Evolutionary conservation across 1,284 basidiomycete genomes (phyloP).

Genomic region (Gastroboletus turbinatus): DNA sequence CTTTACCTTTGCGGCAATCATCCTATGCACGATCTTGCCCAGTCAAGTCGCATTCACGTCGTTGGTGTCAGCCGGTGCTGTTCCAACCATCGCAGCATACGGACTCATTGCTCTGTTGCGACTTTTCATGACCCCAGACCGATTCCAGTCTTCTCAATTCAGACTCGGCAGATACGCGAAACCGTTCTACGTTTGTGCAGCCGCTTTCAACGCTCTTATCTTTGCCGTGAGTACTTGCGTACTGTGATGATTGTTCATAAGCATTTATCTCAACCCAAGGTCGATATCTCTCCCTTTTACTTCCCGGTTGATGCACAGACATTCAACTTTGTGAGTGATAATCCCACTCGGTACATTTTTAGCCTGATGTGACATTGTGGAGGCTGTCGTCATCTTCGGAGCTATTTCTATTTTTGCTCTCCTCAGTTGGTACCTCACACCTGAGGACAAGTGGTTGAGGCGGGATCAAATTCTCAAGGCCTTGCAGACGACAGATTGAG

Average conservation of each 20-base stretch:
- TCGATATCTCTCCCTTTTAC: slow-evolving; percentile 78
- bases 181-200: slow-evolving; percentile 66
- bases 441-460: slow-evolving; percentile 75
- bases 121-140: slow-evolving; percentile 70
- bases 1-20: slow-evolving; percentile 65
- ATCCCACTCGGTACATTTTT: slow-evolving; percentile 2
- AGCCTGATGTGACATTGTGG: slow-evolving; percentile 14
- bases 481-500: slow-evolving; percentile 38
- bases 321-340: slow-evolving; percentile 74
- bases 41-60: slow-evolving; percentile 87
- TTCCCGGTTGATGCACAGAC: slow-evolving; percentile 72
- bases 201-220: slow-evolving; percentile 69
- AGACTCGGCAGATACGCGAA: slow-evolving; percentile 63
- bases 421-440: slow-evolving; percentile 73
- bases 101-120: slow-evolving; percentile 73
- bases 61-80: slow-evolving; percentile 76
- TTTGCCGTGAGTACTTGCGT: slow-evolving; percentile 55
- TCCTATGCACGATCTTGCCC: slow-evolving; percentile 82
- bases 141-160: slow-evolving; percentile 71
- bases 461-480: slow-evolving; percentile 56
- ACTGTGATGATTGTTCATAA: not conserved
- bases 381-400: slow-evolving; percentile 78
- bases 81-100: slow-evolving; percentile 83
- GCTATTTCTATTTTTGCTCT: slow-evolving; percentile 75
- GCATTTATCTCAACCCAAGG: slow-evolving; percentile 38